A percentile compares a stretch with the other conserved stretches of the same genome.
Evolutionary conservation across 2,329 filamentous ascomycete genomes (phyloP).

Genomic region (Ceratocystiopsis sp.): DNA sequence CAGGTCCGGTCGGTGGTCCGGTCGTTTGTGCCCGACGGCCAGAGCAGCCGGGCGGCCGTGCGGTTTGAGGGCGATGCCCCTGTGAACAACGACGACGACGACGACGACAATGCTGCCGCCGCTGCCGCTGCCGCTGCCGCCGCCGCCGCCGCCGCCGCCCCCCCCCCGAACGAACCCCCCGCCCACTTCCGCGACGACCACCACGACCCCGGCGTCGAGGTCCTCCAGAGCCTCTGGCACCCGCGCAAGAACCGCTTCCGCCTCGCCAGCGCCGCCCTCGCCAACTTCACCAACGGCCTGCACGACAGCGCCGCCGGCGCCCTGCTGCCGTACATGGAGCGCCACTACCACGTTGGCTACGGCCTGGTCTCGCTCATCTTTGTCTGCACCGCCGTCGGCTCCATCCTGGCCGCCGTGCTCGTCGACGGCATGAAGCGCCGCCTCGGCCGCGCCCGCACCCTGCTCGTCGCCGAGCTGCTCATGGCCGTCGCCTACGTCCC

Average conservation of each 20-base stretch:
- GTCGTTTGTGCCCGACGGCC: slow-evolving; percentile 13
- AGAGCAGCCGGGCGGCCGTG: slow-evolving; percentile 20
- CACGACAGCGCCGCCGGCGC: slow-evolving; percentile 64
- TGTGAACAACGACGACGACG: slow-evolving; percentile 4
- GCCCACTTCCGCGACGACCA: slow-evolving; percentile 5
- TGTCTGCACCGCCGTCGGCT: slow-evolving; percentile 59
- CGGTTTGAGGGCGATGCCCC: slow-evolving; percentile 27
- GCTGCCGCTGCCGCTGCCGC: background rate
- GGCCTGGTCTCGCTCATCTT: slow-evolving; percentile 69
- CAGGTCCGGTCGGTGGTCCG: background rate
- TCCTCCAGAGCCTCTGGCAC: slow-evolving; percentile 39
- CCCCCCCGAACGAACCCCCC: background rate
- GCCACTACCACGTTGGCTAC: slow-evolving; percentile 58
- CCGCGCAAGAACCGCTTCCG: slow-evolving; percentile 55
- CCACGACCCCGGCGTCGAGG: slow-evolving; percentile 21
- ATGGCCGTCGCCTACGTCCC: slow-evolving; percentile 46
- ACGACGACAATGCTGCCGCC: background rate
- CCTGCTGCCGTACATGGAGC: slow-evolving; percentile 66
- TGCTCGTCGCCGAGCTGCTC: slow-evolving; percentile 40
- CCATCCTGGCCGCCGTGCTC: slow-evolving; percentile 53
- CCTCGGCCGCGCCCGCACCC: slow-evolving; percentile 47
- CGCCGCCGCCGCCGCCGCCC: slow-evolving; percentile 3
- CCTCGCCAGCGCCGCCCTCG: slow-evolving; percentile 44
- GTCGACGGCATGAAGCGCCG: slow-evolving; percentile 45
- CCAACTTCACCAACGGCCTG: slow-evolving; percentile 52